Evolutionary conservation across 163 green algal genomes (phyloP).

Genomic region (Chlamydomonas reinhardtii): DNA sequence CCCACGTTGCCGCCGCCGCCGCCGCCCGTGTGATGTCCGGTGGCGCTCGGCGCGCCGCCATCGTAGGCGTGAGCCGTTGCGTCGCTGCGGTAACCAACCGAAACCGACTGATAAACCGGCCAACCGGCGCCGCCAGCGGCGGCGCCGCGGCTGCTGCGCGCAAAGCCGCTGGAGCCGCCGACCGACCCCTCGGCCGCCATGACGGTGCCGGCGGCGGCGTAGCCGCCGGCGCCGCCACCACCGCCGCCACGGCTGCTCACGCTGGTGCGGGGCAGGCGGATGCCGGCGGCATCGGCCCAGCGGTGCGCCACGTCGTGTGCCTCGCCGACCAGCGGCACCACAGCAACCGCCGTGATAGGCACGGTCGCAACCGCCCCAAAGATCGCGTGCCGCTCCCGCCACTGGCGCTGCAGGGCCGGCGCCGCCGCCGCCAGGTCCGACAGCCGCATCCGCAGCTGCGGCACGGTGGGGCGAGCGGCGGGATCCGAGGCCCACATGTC

Average conservation of each 20-base stretch:
- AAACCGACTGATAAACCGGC: no score
- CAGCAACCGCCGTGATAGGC: conserved; percentile 32
- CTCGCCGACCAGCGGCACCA: not conserved
- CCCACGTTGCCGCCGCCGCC: no score
- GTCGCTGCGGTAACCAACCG: no score
- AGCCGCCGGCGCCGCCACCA: not conserved
- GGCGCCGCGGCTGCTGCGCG: no score
- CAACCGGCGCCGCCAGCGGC: no score
- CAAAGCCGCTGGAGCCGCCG: no score
- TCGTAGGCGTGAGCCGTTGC: no score
- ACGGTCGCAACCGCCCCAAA: conserved; percentile 33
- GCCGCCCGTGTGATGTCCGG: no score
- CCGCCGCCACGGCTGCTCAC: not conserved
- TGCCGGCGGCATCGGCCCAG: conserved; percentile 34
- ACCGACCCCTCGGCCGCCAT: no score
- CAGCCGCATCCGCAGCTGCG: conserved; percentile 20
- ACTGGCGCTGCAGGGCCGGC: conserved; percentile 17
- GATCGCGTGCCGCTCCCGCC: conserved; percentile 25
- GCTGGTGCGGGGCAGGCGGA: conserved; percentile 6
- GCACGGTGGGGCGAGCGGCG: conserved; percentile 32
- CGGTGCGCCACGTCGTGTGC: conserved; percentile 1
- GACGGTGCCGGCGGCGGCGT: no score
- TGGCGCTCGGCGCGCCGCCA: no score
- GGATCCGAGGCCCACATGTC: conserved; percentile 51
- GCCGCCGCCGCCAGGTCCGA: not conserved